Evolutionary conservation across 2,329 filamentous ascomycete genomes (phyloP).

Genomic region (Cryphonectria naterciae): DNA sequence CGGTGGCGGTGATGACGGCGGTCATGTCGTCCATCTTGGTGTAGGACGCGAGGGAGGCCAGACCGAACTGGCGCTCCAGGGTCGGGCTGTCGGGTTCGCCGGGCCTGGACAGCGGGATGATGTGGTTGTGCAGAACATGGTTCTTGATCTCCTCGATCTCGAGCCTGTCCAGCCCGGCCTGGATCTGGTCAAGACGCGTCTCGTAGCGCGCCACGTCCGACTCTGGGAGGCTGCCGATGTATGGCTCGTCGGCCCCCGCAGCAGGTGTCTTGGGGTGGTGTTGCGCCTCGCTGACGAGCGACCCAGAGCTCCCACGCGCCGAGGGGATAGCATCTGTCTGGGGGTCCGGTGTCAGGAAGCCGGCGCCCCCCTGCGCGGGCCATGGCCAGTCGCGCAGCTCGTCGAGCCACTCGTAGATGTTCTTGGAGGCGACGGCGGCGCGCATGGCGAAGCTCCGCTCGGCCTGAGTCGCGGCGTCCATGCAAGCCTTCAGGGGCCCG

Average conservation of each 20-base stretch:
- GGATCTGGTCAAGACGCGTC: slow-evolving; percentile 73
- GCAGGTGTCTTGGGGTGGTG: slow-evolving; percentile 32
- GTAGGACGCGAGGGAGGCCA: slow-evolving; percentile 55
- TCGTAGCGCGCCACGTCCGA: slow-evolving; percentile 71
- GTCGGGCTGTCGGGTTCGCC: slow-evolving; percentile 48
- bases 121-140: slow-evolving; percentile 82
- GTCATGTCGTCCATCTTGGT: slow-evolving; percentile 85
- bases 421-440: slow-evolving; percentile 71
- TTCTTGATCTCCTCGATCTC: slow-evolving; percentile 87
- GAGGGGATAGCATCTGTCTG: slow-evolving; percentile 45
- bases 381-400: slow-evolving; percentile 68
- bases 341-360: slow-evolving; percentile 55
- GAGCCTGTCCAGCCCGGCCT: slow-evolving; percentile 67
- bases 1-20: slow-evolving; percentile 86
- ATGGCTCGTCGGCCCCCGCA: slow-evolving; percentile 41
- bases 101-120: slow-evolving; percentile 61
- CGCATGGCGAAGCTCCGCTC: slow-evolving; percentile 74
- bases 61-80: slow-evolving; percentile 42
- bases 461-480: slow-evolving; percentile 63
- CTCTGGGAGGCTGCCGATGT: slow-evolving; percentile 73
- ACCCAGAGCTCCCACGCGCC: slow-evolving; percentile 31
- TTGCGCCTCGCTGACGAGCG: slow-evolving; percentile 29
- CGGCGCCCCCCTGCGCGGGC: slow-evolving; percentile 55
- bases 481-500: slow-evolving; percentile 59
- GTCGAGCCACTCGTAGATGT: slow-evolving; percentile 74